These are phyloP conservation scores for Ceratocystis colombiana DNA, from an alignment of 2,329 filamentous ascomycete genomes.

Conservation along the genomic window DNA sequence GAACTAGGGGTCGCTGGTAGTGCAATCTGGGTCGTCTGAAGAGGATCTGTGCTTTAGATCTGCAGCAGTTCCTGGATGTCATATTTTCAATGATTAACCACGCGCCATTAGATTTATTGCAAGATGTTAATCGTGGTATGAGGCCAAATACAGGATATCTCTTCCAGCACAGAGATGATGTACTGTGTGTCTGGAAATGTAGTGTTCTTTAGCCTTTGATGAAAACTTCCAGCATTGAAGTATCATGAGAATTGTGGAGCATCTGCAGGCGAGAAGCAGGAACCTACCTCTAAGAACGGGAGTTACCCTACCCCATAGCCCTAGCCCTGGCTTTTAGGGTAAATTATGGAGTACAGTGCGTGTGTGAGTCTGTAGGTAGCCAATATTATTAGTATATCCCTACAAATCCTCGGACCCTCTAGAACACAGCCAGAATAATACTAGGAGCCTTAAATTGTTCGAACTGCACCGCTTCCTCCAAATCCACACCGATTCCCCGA, in stretches of 20 bases:
- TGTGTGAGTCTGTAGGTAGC: no score
- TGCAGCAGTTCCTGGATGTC: background rate
- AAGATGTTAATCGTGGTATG: no score
- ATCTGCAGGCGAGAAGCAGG: background rate
- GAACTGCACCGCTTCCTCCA: background rate
- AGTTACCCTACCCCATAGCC: background rate
- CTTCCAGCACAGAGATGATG: no score
- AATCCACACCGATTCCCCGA: background rate
- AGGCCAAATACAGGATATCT: no score
- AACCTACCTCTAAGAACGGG: background rate
- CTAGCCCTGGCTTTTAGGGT: no score
- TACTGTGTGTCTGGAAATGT: background rate
- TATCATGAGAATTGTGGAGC: slow-evolving; percentile 12
- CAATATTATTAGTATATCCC: no score
- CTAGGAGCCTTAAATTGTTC: background rate
- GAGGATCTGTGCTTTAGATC: slow-evolving; percentile 10
- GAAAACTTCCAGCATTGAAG: background rate
- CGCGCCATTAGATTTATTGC: no score
- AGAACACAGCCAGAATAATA: background rate
- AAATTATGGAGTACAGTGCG: no score
- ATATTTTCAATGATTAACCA: background rate
- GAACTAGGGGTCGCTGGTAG: background rate
- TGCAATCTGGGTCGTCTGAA: background rate
- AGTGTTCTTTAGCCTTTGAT: background rate
- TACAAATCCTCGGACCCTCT: background rate